Conservation (phyloP, 2,329 filamentous ascomycete species). For the Bipolaris bicolor region DNA sequence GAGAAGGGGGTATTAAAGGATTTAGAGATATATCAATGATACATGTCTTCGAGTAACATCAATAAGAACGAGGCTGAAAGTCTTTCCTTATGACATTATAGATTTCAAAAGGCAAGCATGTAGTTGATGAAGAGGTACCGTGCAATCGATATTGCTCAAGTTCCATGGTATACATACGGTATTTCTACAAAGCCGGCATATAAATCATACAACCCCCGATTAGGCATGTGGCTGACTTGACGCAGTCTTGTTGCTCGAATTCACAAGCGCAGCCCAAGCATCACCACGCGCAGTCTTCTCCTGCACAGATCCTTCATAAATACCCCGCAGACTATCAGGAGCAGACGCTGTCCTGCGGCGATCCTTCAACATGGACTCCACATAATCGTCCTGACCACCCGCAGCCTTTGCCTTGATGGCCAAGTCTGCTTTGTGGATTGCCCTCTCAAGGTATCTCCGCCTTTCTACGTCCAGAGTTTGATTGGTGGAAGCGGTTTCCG, state of each 20-base stretch:
- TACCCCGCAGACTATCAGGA: not conserved
- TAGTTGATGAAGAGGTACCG: not conserved
- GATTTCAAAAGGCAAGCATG: not conserved
- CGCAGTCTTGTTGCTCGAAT: slow-evolving; percentile 15
- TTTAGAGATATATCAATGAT: too few relatives aligned
- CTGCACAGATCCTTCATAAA: slow-evolving; percentile 2
- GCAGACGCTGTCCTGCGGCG: not conserved
- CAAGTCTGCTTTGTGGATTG: slow-evolving; percentile 30
- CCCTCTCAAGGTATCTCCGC: slow-evolving; percentile 22
- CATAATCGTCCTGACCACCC: slow-evolving; percentile 25
- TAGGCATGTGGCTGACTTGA: slow-evolving; percentile 14
- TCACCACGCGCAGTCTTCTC: slow-evolving; percentile 16
- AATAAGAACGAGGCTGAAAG: not conserved
- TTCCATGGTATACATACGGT: slow-evolving; percentile 3
- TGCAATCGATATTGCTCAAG: not conserved
- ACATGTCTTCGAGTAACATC: too few relatives aligned
- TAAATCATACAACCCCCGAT: not conserved
- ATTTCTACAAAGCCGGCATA: slow-evolving; percentile 4
- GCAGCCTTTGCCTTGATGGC: slow-evolving; percentile 26
- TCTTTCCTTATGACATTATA: not conserved
- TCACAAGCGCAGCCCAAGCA: slow-evolving; percentile 27
- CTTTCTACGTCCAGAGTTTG: slow-evolving; percentile 16
- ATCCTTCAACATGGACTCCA: slow-evolving; percentile 22
- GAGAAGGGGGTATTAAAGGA: too few relatives aligned
- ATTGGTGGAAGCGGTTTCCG: slow-evolving; percentile 29